Conservation (phyloP, 2,329 filamentous ascomycete species). For the Microsporum audouinii region DNA sequence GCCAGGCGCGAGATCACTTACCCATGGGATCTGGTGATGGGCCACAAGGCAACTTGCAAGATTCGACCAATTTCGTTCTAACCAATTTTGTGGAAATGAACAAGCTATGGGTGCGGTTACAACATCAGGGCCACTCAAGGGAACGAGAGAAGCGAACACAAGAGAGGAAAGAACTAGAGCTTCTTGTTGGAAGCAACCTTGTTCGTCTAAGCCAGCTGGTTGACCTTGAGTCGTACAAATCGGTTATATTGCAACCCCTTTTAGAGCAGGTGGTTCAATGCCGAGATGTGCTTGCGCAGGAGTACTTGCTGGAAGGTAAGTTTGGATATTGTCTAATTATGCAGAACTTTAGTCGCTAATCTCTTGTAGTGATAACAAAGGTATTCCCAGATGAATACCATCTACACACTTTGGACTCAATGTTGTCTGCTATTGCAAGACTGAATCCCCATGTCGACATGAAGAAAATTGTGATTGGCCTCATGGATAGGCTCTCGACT, state of each 20-base stretch:
- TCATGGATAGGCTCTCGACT: constrained; percentile 91
- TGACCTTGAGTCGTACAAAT: constrained; percentile 88
- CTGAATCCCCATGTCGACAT: constrained; percentile 95
- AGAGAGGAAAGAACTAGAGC: constrained; percentile 86
- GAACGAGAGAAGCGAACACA: constrained; percentile 88
- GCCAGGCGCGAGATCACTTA: constrained; percentile 81
- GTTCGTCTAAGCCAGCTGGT: constrained; percentile 91
- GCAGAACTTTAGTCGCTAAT: constrained; percentile 17
- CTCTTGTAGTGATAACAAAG: constrained; percentile 70
- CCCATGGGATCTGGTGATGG: constrained; percentile 75
- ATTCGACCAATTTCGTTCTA: constrained; percentile 94
- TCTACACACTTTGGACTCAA: constrained; percentile 88
- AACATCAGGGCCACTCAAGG: constrained; percentile 93
- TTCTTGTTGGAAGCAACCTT: constrained; percentile 92
- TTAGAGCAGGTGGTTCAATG: constrained; percentile 97
- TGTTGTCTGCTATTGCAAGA: constrained; percentile 82
- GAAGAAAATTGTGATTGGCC: constrained; percentile 92
- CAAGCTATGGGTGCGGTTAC: constrained; percentile 94
- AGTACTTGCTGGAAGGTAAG: constrained; percentile 77
- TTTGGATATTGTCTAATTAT: neutral
- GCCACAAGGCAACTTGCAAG: constrained; percentile 87
- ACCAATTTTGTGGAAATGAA: constrained; percentile 99
- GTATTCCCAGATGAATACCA: constrained; percentile 99
- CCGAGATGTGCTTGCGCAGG: constrained; percentile 88
- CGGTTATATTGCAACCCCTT: constrained; percentile 73